Evolutionary conservation across 331 rosid species (phyloP), one percentile per base, ranked within the genome.

Genomic region (Malus hybrid): DNA sequence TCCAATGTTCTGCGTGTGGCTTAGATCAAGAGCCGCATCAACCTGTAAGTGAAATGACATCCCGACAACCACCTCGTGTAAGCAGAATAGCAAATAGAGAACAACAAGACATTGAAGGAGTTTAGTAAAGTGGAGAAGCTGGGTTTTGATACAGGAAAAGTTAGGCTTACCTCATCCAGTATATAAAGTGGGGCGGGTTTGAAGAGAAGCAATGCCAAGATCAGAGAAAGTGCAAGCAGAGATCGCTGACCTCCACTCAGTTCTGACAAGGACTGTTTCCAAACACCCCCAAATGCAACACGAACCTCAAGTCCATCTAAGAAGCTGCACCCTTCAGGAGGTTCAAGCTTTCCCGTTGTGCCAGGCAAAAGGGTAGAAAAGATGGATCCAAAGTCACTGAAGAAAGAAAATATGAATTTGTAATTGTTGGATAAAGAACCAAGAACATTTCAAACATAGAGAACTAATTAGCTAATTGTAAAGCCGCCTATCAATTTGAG

Each of bases 231-330:
- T 67, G 99, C 99, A 60, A 94, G 96, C 76, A 94, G 86, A 63
- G 99, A 94, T 84, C 99, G 90, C 83, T 94, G 99, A 59, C 99
- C 99, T 67, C 99, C 99, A 86, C 99, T 94, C 57, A 94, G 80
- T 83, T 94, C 99, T 42, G 99, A 94, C 80, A 94, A 86, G n/a
- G 99, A 90, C 86, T 94, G 99, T 85, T 91, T 94, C 99, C 99
- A 94, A 67, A 92, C 97, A 76, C 93, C 73, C 69, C 99, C 99
- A 87, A 94, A 94, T 76, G 97, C 99, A 70, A 94, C 99, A 33
- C 91, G 90, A 77, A 94, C 99, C 90, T 94, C 97, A 63, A 94
- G 97, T 61, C 99, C 99, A 79, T 94, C 97, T 67, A 94, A 90
- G 81, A 94, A 94, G 81, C 83, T 92, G 79, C 92, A 68, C 69